A percentile compares a stretch with the other conserved stretches of the same genome.
Evolutionary conservation across 1,284 basidiomycete species (phyloP).

Genomic region (Tilletia indica): DNA sequence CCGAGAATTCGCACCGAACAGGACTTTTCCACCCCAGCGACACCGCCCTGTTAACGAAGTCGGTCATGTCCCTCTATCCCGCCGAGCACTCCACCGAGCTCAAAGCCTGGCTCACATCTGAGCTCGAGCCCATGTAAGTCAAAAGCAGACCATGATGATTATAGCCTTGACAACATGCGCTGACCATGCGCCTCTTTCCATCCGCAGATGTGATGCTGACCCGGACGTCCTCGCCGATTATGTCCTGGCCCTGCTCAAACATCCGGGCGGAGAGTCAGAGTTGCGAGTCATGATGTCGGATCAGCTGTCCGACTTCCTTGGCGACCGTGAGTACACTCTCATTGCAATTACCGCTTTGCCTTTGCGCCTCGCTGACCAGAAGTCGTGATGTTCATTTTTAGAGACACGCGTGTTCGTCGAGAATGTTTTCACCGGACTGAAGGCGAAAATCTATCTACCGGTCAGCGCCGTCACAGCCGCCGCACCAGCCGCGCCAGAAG

Average conservation of each 20-base stretch:
- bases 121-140: slow-evolving; percentile 44
- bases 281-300: slow-evolving; percentile 73
- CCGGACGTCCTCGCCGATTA: slow-evolving; percentile 90
- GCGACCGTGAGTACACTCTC: slow-evolving; percentile 67
- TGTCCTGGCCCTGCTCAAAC: slow-evolving; percentile 87
- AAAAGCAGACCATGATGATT: neutral
- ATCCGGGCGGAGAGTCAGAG: slow-evolving; percentile 78
- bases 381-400: slow-evolving; percentile 46
- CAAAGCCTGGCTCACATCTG: slow-evolving; percentile 47
- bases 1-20: too few species aligned
- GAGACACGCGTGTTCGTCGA: slow-evolving; percentile 77
- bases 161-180: neutral
- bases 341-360: neutral
- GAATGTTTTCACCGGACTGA: slow-evolving; percentile 74
- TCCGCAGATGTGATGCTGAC: slow-evolving; percentile 84
- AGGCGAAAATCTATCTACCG: slow-evolving; percentile 19
- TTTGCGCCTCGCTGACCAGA: neutral
- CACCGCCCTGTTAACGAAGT: too few species aligned
- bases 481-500: slow-evolving; percentile 14
- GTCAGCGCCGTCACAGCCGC: neutral
- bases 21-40: too few species aligned
- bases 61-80: slow-evolving; percentile 6
- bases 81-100: slow-evolving; percentile 35
- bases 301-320: slow-evolving; percentile 87
- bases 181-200: slow-evolving; percentile 1